A percentile compares a stretch with the other conserved stretches of the same genome.
These are phyloP conservation scores for Sporothrix luriei DNA, from an alignment of 2,329 filamentous ascomycete species.

Conservation along the genomic window DNA sequence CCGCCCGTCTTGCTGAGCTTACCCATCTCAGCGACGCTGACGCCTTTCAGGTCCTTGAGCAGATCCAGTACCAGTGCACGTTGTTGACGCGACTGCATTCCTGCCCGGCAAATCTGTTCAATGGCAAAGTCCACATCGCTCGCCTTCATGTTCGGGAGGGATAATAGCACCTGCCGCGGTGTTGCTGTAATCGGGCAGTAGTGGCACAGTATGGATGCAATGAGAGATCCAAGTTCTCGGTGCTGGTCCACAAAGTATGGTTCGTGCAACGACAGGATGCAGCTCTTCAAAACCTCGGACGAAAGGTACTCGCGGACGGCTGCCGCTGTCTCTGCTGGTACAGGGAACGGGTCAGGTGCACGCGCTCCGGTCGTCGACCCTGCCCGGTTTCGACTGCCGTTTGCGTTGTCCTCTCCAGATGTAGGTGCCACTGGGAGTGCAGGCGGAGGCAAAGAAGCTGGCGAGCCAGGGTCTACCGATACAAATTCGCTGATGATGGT, in stretches of 20 bases:
- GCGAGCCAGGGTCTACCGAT: constrained; percentile 19
- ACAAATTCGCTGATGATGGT: constrained; percentile 80
- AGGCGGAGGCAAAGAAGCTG: constrained; percentile 15
- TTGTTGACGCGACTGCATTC: constrained; percentile 71
- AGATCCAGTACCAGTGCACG: constrained; percentile 80
- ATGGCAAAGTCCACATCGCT: constrained; percentile 68
- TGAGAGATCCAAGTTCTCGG: constrained; percentile 84
- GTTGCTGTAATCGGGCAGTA: constrained; percentile 72
- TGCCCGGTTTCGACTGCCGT: not conserved
- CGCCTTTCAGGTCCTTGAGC: constrained; percentile 81
- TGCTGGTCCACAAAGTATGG: constrained; percentile 96
- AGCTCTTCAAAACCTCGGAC: constrained; percentile 83
- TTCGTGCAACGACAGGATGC: constrained; percentile 87
- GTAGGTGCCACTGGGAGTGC: constrained; percentile 23
- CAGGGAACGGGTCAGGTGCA: constrained; percentile 45
- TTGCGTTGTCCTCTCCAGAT: constrained; percentile 16
- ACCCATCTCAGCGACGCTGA: constrained; percentile 91
- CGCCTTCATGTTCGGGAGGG: constrained; percentile 73
- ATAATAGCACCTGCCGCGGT: constrained; percentile 74
- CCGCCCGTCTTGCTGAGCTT: constrained; percentile 66
- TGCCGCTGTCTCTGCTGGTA: constrained; percentile 57
- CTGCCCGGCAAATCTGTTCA: constrained; percentile 60
- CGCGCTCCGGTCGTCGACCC: constrained; percentile 33
- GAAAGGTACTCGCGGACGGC: constrained; percentile 88
- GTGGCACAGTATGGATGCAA: constrained; percentile 79